These are phyloP conservation scores for Podila minutissima DNA, from an alignment of 192 early-diverging fungal genomes.

Conservation along the genomic window DNA sequence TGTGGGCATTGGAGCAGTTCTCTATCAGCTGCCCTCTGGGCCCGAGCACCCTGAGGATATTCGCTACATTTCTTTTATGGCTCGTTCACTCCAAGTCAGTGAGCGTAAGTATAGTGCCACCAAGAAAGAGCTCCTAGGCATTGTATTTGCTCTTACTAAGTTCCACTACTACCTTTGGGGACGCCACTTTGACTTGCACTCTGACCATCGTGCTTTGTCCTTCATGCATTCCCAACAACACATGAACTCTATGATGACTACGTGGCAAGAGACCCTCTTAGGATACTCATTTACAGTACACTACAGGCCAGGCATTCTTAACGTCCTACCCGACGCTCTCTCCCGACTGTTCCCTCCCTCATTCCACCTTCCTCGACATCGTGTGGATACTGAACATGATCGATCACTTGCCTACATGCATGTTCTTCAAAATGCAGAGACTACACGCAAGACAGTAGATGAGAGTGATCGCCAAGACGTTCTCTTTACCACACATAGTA, in stretches of 20 bases:
- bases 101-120: not conserved
- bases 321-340: no score
- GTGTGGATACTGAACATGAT: no score
- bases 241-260: not conserved
- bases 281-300: no score
- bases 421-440: no score
- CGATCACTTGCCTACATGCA: no score
- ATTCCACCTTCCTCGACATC: no score
- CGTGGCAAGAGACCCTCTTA: not conserved
- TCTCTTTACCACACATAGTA: no score
- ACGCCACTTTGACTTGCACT: conserved; percentile 6
- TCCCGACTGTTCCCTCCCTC: no score
- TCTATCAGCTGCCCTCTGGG: no score
- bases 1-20: conserved; percentile 22
- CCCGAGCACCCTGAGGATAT: not conserved
- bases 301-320: no score
- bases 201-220: not conserved
- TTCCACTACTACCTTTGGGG: conserved; percentile 27
- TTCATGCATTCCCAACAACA: not conserved
- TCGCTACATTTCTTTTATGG: not conserved
- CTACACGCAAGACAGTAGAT: no score
- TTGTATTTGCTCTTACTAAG: conserved; percentile 19
- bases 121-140: conserved; percentile 2
- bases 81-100: not conserved
- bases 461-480: no score